Conservation (phyloP, 2,329 filamentous ascomycete species). For the Cordyceps javanica region DNA sequence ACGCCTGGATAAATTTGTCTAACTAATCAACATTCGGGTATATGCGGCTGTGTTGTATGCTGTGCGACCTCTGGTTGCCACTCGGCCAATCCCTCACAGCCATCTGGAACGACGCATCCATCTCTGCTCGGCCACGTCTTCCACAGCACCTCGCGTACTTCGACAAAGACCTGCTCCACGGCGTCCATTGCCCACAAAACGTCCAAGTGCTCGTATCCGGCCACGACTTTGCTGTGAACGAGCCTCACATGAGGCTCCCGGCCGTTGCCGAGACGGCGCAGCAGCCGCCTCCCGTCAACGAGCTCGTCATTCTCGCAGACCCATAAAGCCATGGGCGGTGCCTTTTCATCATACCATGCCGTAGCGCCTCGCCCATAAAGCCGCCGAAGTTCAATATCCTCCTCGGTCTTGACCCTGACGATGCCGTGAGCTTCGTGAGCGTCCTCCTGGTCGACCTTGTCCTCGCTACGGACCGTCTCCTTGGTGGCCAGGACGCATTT, state of each 20-base stretch:
- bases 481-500: slow-evolving; percentile 81
- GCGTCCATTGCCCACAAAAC: slow-evolving; percentile 93
- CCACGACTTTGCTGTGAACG: slow-evolving; percentile 76
- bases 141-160: slow-evolving; percentile 80
- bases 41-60: not conserved
- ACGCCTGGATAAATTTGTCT: not conserved
- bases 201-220: slow-evolving; percentile 88
- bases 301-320: slow-evolving; percentile 76
- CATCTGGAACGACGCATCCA: slow-evolving; percentile 56
- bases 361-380: slow-evolving; percentile 42
- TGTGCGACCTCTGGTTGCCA: slow-evolving; percentile 26
- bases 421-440: slow-evolving; percentile 12
- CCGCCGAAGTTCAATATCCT: slow-evolving; percentile 27
- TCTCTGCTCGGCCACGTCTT: slow-evolving; percentile 56
- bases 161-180: slow-evolving; percentile 73
- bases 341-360: slow-evolving; percentile 77
- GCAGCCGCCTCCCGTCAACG: slow-evolving; percentile 71
- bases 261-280: slow-evolving; percentile 67
- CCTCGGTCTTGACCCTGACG: slow-evolving; percentile 16
- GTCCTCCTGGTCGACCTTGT: slow-evolving; percentile 50
- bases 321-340: slow-evolving; percentile 84
- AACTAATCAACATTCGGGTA: not conserved
- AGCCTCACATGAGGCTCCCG: slow-evolving; percentile 76
- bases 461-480: slow-evolving; percentile 59
- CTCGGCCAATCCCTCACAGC: slow-evolving; percentile 48